A percentile compares a stretch with the other conserved stretches of the same genome.
These are phyloP conservation scores for Pseudoperonospora humuli DNA, from an alignment of 352 stramenopile genomes.

Conservation along the genomic window DNA sequence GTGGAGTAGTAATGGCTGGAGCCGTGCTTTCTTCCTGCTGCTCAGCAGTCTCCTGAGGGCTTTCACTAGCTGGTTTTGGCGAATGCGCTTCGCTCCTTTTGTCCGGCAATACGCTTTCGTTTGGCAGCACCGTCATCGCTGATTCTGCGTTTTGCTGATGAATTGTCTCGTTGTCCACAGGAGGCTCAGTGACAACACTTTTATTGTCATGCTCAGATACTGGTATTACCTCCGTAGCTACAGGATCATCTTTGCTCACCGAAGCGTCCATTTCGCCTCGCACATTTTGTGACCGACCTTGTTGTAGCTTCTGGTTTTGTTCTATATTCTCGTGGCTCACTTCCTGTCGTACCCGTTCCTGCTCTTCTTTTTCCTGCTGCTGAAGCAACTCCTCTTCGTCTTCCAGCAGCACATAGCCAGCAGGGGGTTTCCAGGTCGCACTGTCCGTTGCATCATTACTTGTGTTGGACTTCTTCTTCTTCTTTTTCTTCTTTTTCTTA, in stretches of 20 bases:
- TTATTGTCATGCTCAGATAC: constrained; percentile 3
- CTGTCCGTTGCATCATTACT: not conserved
- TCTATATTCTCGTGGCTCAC: constrained; percentile 4
- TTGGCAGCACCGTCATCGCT: not conserved
- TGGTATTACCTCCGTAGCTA: constrained; percentile 2
- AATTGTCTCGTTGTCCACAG: not conserved
- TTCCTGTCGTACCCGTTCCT: constrained; percentile 10
- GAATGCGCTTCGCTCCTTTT: not conserved
- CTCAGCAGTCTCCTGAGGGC: not conserved
- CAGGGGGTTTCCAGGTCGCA: constrained; percentile 7
- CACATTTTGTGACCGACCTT: not conserved
- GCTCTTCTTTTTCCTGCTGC: constrained; percentile 14
- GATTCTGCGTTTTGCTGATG: constrained; percentile 1
- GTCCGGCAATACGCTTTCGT: not conserved
- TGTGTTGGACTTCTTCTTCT: constrained; percentile 40
- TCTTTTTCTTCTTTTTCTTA: constrained; percentile 74
- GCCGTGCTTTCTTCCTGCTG: not conserved
- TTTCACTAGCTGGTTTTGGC: not conserved
- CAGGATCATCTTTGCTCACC: not conserved
- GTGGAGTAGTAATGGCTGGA: not conserved
- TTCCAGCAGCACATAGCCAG: constrained; percentile 35
- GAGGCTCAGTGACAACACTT: not conserved
- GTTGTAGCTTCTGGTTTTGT: constrained; percentile 4
- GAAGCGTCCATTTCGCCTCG: not conserved
- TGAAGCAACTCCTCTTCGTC: constrained; percentile 35